A percentile compares a stretch with the other conserved stretches of the same genome.
Conservation (phyloP, 306 rosid genomes). For the Alnus rubra region DNA sequence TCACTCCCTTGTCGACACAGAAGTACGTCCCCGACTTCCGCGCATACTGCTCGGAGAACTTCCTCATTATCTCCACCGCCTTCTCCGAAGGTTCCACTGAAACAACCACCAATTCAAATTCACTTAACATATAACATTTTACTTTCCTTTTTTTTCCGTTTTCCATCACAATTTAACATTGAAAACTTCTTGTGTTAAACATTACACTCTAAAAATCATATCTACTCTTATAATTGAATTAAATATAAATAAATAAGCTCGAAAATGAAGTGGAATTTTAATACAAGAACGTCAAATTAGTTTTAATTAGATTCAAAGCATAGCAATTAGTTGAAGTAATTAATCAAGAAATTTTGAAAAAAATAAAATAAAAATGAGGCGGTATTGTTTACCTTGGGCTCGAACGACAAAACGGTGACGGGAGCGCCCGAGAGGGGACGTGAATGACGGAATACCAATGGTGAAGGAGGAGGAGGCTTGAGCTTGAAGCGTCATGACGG, state of each 20-base stretch:
- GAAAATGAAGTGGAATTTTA: too few relatives aligned
- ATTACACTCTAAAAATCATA: not conserved
- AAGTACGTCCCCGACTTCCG: constrained; percentile 94
- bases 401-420: constrained; percentile 47
- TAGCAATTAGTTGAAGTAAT: not conserved
- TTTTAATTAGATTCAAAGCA: not conserved
- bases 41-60: constrained; percentile 98
- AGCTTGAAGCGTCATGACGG: constrained; percentile 58
- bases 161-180: not conserved
- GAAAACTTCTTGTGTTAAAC: too few relatives aligned
- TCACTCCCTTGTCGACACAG: constrained; percentile 94
- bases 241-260: not conserved
- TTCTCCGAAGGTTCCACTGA: constrained; percentile 95
- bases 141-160: not conserved
- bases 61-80: constrained; percentile 94
- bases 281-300: not conserved
- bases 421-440: constrained; percentile 40
- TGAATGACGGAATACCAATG: constrained; percentile 48
- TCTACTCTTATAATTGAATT: not conserved
- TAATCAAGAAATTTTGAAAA: not conserved
- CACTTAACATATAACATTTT: not conserved
- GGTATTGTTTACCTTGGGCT: constrained; percentile 56
- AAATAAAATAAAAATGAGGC: not conserved
- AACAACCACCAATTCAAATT: constrained; percentile 27
- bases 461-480: constrained; percentile 51